Conservation (phyloP, 1,284 basidiomycete genomes). For the Sanguinoderma infundibulare region DNA sequence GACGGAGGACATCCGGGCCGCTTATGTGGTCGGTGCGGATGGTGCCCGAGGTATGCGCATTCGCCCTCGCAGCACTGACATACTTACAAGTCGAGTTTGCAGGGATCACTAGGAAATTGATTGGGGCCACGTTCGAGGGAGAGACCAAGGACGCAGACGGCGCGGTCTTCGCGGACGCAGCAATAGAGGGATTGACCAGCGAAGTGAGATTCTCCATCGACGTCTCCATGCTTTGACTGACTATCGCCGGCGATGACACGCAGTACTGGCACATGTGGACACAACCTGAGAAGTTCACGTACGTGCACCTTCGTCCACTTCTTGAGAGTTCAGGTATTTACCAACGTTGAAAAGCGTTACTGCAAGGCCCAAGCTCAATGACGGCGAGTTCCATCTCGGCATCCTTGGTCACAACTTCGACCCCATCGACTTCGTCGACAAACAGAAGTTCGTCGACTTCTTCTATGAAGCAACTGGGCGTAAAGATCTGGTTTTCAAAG, state of each 20-base stretch:
- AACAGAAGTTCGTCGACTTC: conserved; percentile 11
- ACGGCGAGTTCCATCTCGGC: conserved; percentile 9
- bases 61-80: too few species aligned
- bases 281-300: conserved; percentile 23
- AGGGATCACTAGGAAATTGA: conserved; percentile 35
- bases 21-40: conserved; percentile 42
- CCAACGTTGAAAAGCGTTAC: background rate
- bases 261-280: conserved; percentile 39
- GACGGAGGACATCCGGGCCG: conserved; percentile 19
- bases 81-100: background rate
- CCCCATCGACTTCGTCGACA: conserved; percentile 11
- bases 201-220: conserved; percentile 20
- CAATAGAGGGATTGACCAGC: conserved; percentile 30
- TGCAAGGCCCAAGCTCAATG: conserved; percentile 1
- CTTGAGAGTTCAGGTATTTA: background rate
- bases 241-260: too few species aligned
- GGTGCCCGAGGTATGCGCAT: conserved; percentile 38
- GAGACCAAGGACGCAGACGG: conserved; percentile 35
- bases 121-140: conserved; percentile 38
- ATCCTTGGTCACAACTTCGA: conserved; percentile 13
- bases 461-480: conserved; percentile 7
- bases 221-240: background rate
- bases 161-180: conserved; percentile 37
- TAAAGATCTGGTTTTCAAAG: conserved; percentile 7
- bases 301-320: background rate